phyloP scores from a whole-genome alignment of 2,329 filamentous ascomycete genomes.

The Tolypocladium amazonense region DNA sequence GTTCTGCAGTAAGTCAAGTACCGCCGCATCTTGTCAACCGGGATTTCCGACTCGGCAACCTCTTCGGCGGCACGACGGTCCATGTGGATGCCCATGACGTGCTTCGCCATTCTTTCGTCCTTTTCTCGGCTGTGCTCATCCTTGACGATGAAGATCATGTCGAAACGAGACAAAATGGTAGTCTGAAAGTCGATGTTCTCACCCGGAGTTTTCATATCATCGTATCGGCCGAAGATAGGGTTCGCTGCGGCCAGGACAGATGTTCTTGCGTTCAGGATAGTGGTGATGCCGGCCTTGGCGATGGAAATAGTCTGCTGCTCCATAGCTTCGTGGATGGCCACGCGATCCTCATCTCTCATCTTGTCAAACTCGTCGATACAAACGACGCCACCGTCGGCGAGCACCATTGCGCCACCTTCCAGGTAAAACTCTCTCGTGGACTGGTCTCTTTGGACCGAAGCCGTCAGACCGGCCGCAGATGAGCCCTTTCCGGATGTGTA shows the following conservation, averaged over 20 bases:
- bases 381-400: conserved; percentile 92
- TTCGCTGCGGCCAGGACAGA: conserved; percentile 94
- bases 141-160: conserved; percentile 99
- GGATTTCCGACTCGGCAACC: conserved; percentile 74
- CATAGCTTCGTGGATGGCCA: conserved; percentile 99
- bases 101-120: conserved; percentile 87
- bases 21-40: conserved; percentile 92
- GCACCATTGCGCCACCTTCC: conserved; percentile 95
- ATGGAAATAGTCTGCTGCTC: conserved; percentile 99
- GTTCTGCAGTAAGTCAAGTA: conserved; percentile 97
- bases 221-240: conserved; percentile 94
- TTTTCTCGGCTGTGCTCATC: conserved; percentile 86
- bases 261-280: conserved; percentile 90
- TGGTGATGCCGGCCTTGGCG: conserved; percentile 96
- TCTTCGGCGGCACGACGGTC: conserved; percentile 76
- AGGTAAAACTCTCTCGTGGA: conserved; percentile 94
- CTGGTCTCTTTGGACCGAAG: conserved; percentile 88
- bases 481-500: conserved; percentile 98
- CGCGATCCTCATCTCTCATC: conserved; percentile 96
- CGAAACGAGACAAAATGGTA: conserved; percentile 93
- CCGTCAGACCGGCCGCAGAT: conserved; percentile 92
- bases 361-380: conserved; percentile 99
- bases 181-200: conserved; percentile 99
- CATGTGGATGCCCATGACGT: conserved; percentile 98
- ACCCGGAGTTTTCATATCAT: conserved; percentile 93